These are phyloP conservation scores for Glomus cerebriforme DNA, from an alignment of 192 early-diverging fungal species.

Conservation along the genomic window DNA sequence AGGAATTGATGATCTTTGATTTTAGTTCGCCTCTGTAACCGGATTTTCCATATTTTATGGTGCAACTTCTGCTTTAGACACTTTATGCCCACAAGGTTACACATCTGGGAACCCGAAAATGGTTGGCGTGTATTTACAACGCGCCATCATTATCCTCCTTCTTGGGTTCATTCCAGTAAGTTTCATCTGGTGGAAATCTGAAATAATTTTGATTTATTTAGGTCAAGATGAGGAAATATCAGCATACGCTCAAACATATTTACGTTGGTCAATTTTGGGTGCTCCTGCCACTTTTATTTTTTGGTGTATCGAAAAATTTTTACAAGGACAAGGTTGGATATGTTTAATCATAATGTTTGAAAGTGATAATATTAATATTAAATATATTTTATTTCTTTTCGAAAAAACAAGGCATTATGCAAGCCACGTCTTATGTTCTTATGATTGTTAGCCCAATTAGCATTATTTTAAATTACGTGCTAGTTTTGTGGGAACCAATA, in stretches of 20 bases:
- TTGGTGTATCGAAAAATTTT: slow-evolving; percentile 84
- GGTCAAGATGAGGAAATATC: slow-evolving; percentile 79
- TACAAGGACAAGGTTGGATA: slow-evolving; percentile 78
- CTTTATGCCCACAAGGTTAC: slow-evolving; percentile 72
- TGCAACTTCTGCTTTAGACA: slow-evolving; percentile 73
- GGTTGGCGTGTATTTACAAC: slow-evolving; percentile 77
- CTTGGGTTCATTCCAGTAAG: slow-evolving; percentile 72
- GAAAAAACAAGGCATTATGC: slow-evolving; percentile 62
- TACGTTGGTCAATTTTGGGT: slow-evolving; percentile 70
- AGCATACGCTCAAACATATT: slow-evolving; percentile 63
- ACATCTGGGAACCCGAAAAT: slow-evolving; percentile 67
- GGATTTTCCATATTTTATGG: slow-evolving; percentile 72
- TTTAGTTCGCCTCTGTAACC: slow-evolving; percentile 61
- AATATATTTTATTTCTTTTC: not conserved
- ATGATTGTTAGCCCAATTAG: slow-evolving; percentile 73
- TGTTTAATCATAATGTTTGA: not conserved
- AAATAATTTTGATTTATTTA: slow-evolving; percentile 63
- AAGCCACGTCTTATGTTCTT: slow-evolving; percentile 75
- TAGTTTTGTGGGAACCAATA: slow-evolving; percentile 76
- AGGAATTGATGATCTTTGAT: not conserved
- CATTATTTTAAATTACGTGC: slow-evolving; percentile 69
- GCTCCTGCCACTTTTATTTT: slow-evolving; percentile 76
- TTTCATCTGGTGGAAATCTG: slow-evolving; percentile 67
- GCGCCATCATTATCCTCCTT: slow-evolving; percentile 76
- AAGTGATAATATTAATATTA: not conserved